Base-by-base conservation (phyloP, 768 basidiomycete species). In the Kwoniella europaea region DNA sequence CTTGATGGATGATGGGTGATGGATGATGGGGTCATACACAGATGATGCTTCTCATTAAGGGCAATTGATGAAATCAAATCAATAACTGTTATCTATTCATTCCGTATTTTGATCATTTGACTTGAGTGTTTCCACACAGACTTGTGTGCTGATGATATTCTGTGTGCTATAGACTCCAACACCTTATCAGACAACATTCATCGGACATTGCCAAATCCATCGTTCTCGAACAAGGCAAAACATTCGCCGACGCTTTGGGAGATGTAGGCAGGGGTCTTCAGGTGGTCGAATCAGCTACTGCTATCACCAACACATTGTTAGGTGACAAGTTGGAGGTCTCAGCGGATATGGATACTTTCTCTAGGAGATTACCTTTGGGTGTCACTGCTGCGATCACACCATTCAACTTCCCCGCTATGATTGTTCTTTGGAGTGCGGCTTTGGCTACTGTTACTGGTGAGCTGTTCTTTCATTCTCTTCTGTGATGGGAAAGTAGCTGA, bases 201-300 rank as follows among this genome's bases (percentile, higher is more conserved):
- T 93, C 93, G 76, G 91, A 90, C 61, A 87, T 99, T 65, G 95
- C 94, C 0, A 87, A 86, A 54, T 93, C 91, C 76, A 98, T 98
- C 66, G 93, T 95, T 12, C 85, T 98, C 22, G 95, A 98, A 82
- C 96, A 98, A 84, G 96, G 96, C 16, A 98, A 98, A 86, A 99
- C 96, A 0, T 84, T 92, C 54, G 89, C 91, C 73, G 96, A 99
- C 85, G 96, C 96, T 0, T 93, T 93, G 74, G 96, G 96, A 0
- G 96, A 99, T 83, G 88, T 99, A 46, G 88, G 94, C 13, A 91
- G 96, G 29, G 95, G 95, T 29, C 86, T 96, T 42, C 94, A 98
- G 83, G 85, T 86, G 43, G 85, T 86, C 65, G 85, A 86, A 64
- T 74, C 81, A 15, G 91, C 93, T 18, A 87, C 89, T 62, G 91